These are phyloP conservation scores for Saccharomyces hybrid DNA, from an alignment of 1,139 yeast species.

Conservation along the genomic window DNA sequence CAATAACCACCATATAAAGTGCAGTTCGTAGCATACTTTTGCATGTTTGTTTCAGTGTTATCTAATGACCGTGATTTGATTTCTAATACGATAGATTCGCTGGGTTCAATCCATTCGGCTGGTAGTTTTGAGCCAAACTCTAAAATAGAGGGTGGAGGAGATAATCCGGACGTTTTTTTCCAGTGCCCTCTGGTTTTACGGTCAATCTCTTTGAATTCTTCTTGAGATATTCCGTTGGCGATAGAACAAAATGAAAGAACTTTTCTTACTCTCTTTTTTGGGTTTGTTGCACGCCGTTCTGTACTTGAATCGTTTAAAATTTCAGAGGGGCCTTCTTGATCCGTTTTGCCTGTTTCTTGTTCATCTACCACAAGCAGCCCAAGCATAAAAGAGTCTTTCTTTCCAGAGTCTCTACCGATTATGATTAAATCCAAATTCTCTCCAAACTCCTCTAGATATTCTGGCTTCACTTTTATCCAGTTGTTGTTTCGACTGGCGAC, in stretches of 20 bases:
- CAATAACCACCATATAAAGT: conserved; percentile 77
- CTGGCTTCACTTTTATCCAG: conserved; percentile 91
- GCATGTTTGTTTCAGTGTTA: conserved; percentile 35
- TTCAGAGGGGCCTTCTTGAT: conserved; percentile 7
- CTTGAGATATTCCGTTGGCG: conserved; percentile 73
- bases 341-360: conserved; percentile 10
- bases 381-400: conserved; percentile 68
- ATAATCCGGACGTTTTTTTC: conserved; percentile 38
- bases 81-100: conserved; percentile 71
- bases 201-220: conserved; percentile 54
- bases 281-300: conserved; percentile 3
- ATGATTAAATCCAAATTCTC: conserved; percentile 75
- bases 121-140: conserved; percentile 60
- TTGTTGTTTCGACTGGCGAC: conserved; percentile 51
- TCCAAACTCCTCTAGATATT: conserved; percentile 77
- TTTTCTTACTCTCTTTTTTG: conserved; percentile 18
- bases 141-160: conserved; percentile 39
- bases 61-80: conserved; percentile 75
- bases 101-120: conserved; percentile 71
- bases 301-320: conserved; percentile 12
- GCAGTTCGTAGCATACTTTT: conserved; percentile 53
- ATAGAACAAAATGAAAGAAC: conserved; percentile 66
- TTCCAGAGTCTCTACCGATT: conserved; percentile 69
- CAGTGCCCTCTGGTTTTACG: conserved; percentile 54
- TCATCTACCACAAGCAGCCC: conserved; percentile 47